Percentiles rank a stretch among this genome's conserved stretches.
phyloP scores from a whole-genome alignment of 1,284 basidiomycete species.

The Bondarzewia mesenterica region DNA sequence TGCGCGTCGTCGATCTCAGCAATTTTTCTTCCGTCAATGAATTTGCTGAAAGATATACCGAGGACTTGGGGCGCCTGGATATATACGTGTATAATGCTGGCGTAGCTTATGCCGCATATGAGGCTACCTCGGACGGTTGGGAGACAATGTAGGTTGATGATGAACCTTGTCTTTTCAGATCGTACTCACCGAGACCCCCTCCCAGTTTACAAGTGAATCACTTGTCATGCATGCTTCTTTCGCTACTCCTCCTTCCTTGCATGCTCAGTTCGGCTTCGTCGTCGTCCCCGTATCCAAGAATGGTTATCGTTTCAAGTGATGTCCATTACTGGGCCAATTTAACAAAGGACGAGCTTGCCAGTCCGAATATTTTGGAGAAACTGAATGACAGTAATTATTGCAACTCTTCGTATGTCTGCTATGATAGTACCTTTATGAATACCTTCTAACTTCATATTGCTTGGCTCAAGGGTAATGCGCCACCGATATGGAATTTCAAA shows the following conservation, averaged over 20 bases:
- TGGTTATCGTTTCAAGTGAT: constrained; percentile 11
- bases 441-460: constrained; percentile 9
- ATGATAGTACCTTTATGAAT: background rate
- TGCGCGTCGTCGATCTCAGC: constrained; percentile 20
- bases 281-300: constrained; percentile 3
- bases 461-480: constrained; percentile 12
- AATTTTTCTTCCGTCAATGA: constrained; percentile 18
- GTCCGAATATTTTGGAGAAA: constrained; percentile 3
- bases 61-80: constrained; percentile 20
- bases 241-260: constrained; percentile 32
- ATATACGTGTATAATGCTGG: constrained; percentile 25
- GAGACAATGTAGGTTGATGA: constrained; percentile 17
- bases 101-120: constrained; percentile 10
- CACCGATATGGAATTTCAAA: constrained; percentile 26
- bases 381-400: constrained; percentile 6
- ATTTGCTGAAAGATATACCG: constrained; percentile 20
- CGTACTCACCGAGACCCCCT: background rate
- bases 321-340: constrained; percentile 4
- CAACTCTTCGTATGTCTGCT: background rate
- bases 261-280: constrained; percentile 26
- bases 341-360: constrained; percentile 4
- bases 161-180: background rate
- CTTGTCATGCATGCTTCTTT: constrained; percentile 29
- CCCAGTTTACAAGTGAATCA: constrained; percentile 38
- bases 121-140: constrained; percentile 20